Percentiles rank a stretch among this genome's conserved stretches.
Conservation (phyloP, 2,329 filamentous ascomycete genomes). For the Dactylellina haptotyla region DNA sequence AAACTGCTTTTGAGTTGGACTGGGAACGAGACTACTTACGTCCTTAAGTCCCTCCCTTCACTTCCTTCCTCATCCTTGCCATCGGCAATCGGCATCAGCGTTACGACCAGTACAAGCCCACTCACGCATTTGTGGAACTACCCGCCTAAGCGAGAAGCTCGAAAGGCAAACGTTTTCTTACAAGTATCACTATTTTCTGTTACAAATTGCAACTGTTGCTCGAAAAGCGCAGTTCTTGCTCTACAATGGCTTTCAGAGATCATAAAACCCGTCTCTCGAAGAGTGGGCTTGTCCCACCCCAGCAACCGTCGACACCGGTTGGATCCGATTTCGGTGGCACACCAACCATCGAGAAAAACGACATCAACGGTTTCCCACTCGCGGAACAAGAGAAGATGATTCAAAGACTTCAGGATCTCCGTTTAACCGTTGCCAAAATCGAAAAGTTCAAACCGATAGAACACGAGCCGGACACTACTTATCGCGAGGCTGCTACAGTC, state of each 20-base stretch:
- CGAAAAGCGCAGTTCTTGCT: too few species aligned
- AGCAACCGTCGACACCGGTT: slow-evolving; percentile 15
- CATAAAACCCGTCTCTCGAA: slow-evolving; percentile 14
- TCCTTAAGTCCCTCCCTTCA: too few species aligned
- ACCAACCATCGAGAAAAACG: neutral
- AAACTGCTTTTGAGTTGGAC: too few species aligned
- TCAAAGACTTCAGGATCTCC: neutral
- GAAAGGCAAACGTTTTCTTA: too few species aligned
- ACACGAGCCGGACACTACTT: neutral
- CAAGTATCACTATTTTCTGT: too few species aligned
- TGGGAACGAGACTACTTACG: too few species aligned
- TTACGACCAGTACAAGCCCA: too few species aligned
- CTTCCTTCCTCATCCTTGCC: too few species aligned
- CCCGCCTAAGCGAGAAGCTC: too few species aligned
- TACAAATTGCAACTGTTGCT: too few species aligned
- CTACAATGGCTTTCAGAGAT: neutral
- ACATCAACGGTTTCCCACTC: neutral
- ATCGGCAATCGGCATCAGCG: too few species aligned
- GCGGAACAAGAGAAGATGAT: slow-evolving; percentile 3
- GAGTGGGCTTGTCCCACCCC: slow-evolving; percentile 19
- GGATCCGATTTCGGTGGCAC: slow-evolving; percentile 1
- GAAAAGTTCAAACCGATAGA: neutral
- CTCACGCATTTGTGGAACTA: too few species aligned
- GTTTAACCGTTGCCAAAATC: neutral
- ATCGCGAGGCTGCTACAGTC: slow-evolving; percentile 8